Evolutionary conservation across 2,329 filamentous ascomycete species (phyloP).

Genomic region (Claviceps fusiformis): DNA sequence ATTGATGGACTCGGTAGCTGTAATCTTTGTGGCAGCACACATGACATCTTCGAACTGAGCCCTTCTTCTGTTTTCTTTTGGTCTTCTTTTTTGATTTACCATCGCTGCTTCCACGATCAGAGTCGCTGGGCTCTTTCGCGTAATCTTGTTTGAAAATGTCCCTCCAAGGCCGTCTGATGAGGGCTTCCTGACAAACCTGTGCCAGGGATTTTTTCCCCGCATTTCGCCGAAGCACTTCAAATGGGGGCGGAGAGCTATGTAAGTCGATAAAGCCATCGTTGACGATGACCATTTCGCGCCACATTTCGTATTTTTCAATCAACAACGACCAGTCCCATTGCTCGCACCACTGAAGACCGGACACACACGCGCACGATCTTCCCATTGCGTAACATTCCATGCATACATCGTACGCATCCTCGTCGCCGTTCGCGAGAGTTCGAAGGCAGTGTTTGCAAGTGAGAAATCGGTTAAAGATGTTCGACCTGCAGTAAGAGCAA

Average conservation of each 20-base stretch:
- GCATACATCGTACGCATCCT: conserved; percentile 88
- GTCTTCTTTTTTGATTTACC: conserved; percentile 48
- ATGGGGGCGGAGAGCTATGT: conserved; percentile 51
- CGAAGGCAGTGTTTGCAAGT: conserved; percentile 78
- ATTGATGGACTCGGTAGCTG: conserved; percentile 73
- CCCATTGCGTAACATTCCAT: conserved; percentile 99
- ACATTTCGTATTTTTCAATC: conserved; percentile 63
- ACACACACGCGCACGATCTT: conserved; percentile 79
- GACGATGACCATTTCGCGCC: conserved; percentile 65
- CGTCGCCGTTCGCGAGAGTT: conserved; percentile 48
- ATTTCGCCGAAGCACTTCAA: conserved; percentile 55
- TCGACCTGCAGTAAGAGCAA: conserved; percentile 88
- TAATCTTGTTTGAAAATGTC: conserved; percentile 55
- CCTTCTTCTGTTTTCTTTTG: conserved; percentile 38
- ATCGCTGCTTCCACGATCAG: conserved; percentile 47
- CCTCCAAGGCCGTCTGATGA: conserved; percentile 66
- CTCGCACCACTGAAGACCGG: conserved; percentile 77
- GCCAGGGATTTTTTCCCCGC: conserved; percentile 67
- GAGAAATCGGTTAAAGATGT: conserved; percentile 94
- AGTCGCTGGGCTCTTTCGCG: conserved; percentile 32
- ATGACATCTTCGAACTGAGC: conserved; percentile 54
- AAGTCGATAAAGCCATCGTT: conserved; percentile 55
- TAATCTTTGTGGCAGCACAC: conserved; percentile 71
- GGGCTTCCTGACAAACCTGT: conserved; percentile 85
- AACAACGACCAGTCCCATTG: conserved; percentile 81